Evolutionary conservation across 352 stramenopile genomes (phyloP), one percentile per base, ranked within the genome.

Genomic region (Globisporangium heterothallicum): DNA sequence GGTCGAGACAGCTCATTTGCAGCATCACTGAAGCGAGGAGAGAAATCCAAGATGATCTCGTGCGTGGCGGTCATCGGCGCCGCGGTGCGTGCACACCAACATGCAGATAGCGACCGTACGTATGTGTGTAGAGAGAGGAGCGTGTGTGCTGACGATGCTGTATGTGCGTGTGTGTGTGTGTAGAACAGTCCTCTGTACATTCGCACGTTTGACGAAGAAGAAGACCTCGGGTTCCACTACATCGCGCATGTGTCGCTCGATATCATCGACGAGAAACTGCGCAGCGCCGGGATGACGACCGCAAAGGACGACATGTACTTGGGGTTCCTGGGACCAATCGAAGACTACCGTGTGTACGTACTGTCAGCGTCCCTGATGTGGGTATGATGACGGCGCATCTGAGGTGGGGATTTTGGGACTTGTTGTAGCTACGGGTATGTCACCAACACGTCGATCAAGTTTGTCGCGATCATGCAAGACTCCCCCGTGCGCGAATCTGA

Each of bases 231-330:
- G 32, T 91, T 94, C 69, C 81, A 94, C 57, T 91, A 91, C 66
- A 86, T 94, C 46, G 78, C 78, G 42, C 84, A 94, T 61, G 76
- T 92, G 56, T 71, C 84, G 53, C 72, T 94, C 34, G 84, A 92
- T 49, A 76, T 94, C 36, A 78, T 94, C 32, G 84, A 94, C 49
- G 81, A 94, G 59, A 87, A 86, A 44, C 51, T 89, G 27, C 75
- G 72, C 26, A 63, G 57, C 35, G 66, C 72, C 30, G 68, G 74
- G 34, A 64, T 70, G 32, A 74, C 62, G 18, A 66, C 56, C 26
- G 67, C 76, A 35, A 88, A 87, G 46, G 76, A 94, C 60, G 79
- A 94, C 66, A 89, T 92, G 84, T 92, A 88, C 43, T 59, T 94
- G 40, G 84, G 84, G 16, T 92, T 92, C 49, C 74, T 94, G 4